Evolutionary conservation across 495 filamentous ascomycete species (phyloP).

Genomic region (Pyrenula massariospora): DNA sequence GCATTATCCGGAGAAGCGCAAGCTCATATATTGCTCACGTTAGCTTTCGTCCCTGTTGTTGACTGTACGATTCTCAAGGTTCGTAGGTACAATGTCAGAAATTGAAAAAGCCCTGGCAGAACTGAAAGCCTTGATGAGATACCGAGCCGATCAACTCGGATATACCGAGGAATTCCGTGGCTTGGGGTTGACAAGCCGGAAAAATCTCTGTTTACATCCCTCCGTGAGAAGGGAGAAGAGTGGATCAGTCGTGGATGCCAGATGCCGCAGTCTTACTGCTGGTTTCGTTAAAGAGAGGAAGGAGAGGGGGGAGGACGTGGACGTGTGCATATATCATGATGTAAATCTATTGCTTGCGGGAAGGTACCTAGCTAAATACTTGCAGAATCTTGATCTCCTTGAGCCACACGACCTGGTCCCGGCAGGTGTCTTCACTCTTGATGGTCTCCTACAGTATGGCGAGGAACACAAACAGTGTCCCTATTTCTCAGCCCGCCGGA

Average conservation of each 20-base stretch:
- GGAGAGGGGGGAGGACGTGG: constrained; percentile 84
- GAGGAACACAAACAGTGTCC: constrained; percentile 95
- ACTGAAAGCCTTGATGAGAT: constrained; percentile 87
- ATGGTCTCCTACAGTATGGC: constrained; percentile 74
- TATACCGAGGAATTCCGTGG: constrained; percentile 85
- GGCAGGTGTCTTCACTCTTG: constrained; percentile 91
- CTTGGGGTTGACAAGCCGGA: constrained; percentile 85
- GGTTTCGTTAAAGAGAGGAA: constrained; percentile 97
- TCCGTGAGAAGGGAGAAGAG: constrained; percentile 93
- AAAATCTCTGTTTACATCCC: constrained; percentile 94
- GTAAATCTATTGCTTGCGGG: constrained; percentile 26
- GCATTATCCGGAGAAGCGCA: constrained; percentile 78
- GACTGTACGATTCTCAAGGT: not conserved
- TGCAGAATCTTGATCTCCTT: constrained; percentile 79
- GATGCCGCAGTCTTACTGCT: constrained; percentile 89
- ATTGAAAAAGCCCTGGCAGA: constrained; percentile 95
- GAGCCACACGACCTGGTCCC: constrained; percentile 92
- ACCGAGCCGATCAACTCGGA: constrained; percentile 74
- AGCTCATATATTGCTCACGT: constrained; percentile 97
- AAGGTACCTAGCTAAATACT: constrained; percentile 8
- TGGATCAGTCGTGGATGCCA: constrained; percentile 82
- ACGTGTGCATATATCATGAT: constrained; percentile 91
- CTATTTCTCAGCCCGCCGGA: constrained; percentile 89
- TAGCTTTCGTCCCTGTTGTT: constrained; percentile 32
- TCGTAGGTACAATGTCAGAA: constrained; percentile 67